Evolutionary conservation across 352 stramenopile genomes (phyloP), one percentile per base, ranked within the genome.

Genomic region (Globisporangium heterothallicum): DNA sequence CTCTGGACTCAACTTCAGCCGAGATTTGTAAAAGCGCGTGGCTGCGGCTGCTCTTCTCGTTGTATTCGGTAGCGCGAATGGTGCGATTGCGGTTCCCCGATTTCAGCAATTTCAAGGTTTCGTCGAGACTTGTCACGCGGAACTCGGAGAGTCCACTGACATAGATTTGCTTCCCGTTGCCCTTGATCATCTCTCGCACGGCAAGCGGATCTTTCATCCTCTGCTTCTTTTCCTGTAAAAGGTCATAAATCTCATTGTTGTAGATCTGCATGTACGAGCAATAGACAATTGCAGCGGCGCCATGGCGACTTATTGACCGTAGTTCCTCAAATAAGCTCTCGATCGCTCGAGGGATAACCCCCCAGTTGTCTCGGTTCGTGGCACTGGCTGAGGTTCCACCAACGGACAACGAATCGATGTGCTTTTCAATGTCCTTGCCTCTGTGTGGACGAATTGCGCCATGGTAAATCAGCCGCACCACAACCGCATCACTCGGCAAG

Each of bases 251-350:
- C 42, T 92, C 76, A 52, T 89, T 92, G 56, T 89, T 88, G 74
- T 97, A 97, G 51, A 97, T 88, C 49, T 97, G 87, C 70, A 97
- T 91, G 53, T 95, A 95, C 27, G 86, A 96, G 52, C 83, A 92
- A 58, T 93, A 80, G 6, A 97, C 82, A 1, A 88, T 62, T 6
- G 67, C 78, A 10, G 77, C 74, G 0, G 70, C 83, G 16, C 79
- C 78, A 16, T 80, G 59, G 4, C 38, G 49, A 16, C 64, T 57
- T 18, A 87, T 83, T 10, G 74, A 65, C 18, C 54, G 54, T 36
- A 91, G 61, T 46, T 91, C 83, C 16, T 86, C 63, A 53, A 97
- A 97, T 12, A 97, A 59, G 45, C 80, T 78, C 44, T 79, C 63
- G n/a, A 97, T 72, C 1, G 88, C 82, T 29, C 85, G 76, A 26